Evolutionary conservation across 164 flowering plant species (phyloP).

Genomic region (Taxillus chinensis): DNA sequence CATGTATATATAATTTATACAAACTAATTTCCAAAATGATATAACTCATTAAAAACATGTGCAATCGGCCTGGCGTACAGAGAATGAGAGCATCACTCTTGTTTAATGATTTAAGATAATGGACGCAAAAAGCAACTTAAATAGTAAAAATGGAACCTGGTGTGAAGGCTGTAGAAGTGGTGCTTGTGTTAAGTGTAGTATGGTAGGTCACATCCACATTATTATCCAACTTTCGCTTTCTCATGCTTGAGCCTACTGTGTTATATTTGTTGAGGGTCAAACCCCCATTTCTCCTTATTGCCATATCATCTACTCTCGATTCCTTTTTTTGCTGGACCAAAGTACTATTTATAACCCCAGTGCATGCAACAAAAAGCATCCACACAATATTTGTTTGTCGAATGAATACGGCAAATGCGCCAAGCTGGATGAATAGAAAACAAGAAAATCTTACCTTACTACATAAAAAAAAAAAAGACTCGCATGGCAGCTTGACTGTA

Average conservation of each 20-base stretch:
- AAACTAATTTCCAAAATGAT: too few species aligned
- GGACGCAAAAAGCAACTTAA: background rate
- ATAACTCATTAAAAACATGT: too few species aligned
- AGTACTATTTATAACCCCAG: conserved; percentile 38
- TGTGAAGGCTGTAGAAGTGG: conserved; percentile 11
- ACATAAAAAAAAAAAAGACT: background rate
- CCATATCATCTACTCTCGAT: conserved; percentile 14
- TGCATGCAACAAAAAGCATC: conserved; percentile 75
- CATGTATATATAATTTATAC: too few species aligned
- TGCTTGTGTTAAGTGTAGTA: background rate
- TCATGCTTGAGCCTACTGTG: conserved; percentile 22
- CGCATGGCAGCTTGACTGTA: too few species aligned
- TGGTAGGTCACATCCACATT: conserved; percentile 6
- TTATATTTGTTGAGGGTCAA: conserved; percentile 10
- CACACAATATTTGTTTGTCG: conserved; percentile 92
- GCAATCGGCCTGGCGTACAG: too few species aligned
- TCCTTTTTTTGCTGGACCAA: conserved; percentile 16
- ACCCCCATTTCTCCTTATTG: conserved; percentile 12
- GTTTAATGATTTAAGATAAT: too few species aligned
- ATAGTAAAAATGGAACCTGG: conserved; percentile 25
- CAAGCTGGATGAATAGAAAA: conserved; percentile 43
- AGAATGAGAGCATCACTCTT: too few species aligned
- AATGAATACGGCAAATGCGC: conserved; percentile 54
- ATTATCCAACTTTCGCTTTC: conserved; percentile 34
- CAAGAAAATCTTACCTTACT: background rate